These are phyloP conservation scores for Ceratobasidium sp. DNA, from an alignment of 1,284 basidiomycete genomes.

Conservation along the genomic window DNA sequence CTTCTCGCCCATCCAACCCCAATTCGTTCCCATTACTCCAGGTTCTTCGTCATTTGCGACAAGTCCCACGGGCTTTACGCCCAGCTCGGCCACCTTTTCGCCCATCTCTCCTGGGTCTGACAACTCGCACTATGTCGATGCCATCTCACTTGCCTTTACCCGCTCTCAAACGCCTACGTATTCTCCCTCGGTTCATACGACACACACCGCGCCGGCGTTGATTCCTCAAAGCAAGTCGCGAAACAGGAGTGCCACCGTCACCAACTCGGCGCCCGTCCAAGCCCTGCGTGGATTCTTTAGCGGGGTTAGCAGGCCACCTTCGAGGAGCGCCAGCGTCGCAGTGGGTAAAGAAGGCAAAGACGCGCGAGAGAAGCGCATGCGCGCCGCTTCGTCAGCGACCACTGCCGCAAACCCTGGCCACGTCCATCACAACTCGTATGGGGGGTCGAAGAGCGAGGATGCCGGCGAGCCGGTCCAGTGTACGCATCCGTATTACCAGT, in stretches of 20 bases:
- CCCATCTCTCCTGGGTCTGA: constrained; percentile 15
- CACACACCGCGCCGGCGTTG: constrained; percentile 13
- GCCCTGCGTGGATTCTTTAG: constrained; percentile 26
- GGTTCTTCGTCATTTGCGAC: constrained; percentile 17
- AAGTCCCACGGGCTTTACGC: constrained; percentile 15
- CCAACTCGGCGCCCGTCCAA: constrained; percentile 30
- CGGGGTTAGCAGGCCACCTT: constrained; percentile 16
- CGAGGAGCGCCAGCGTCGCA: constrained; percentile 19
- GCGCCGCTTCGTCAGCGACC: background rate
- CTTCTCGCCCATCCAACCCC: background rate
- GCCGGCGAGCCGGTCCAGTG: background rate
- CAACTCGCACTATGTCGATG: constrained; percentile 9
- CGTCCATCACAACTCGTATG: background rate
- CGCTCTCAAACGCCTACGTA: constrained; percentile 33
- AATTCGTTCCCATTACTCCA: no score
- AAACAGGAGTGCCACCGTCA: constrained; percentile 14
- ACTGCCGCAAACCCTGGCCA: background rate
- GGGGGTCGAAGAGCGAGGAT: background rate
- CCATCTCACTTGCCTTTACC: constrained; percentile 19
- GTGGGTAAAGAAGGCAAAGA: background rate
- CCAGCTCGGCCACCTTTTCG: constrained; percentile 15
- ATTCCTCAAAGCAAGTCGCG: constrained; percentile 15
- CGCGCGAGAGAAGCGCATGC: background rate
- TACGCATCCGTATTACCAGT: background rate
- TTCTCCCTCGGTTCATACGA: constrained; percentile 23